Evolutionary conservation across 768 basidiomycete species (phyloP).

Genomic region (Rhizopogon salebrosus): DNA sequence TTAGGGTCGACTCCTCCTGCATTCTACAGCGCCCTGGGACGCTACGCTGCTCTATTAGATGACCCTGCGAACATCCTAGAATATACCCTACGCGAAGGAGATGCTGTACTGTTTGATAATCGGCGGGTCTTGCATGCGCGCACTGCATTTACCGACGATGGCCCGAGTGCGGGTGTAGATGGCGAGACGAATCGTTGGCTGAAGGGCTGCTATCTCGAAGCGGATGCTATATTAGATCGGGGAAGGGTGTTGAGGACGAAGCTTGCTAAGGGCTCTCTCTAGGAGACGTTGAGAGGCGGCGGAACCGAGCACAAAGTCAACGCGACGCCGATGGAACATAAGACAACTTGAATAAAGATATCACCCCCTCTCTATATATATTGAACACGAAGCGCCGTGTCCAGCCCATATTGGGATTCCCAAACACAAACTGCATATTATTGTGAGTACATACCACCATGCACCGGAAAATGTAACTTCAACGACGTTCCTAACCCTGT

Average conservation of each 20-base stretch:
- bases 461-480: no score
- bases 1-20: constrained; percentile 40
- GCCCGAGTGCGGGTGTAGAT: constrained; percentile 20
- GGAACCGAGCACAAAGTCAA: neutral
- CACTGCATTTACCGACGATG: constrained; percentile 56
- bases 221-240: constrained; percentile 57
- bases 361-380: no score
- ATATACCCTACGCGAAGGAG: constrained; percentile 74
- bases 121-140: constrained; percentile 84
- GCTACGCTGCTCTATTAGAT: constrained; percentile 57
- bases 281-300: neutral
- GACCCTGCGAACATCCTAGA: constrained; percentile 45
- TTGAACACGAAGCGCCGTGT: no score
- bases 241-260: constrained; percentile 44
- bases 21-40: constrained; percentile 59
- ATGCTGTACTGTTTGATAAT: constrained; percentile 90
- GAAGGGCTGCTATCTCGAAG: constrained; percentile 82
- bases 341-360: no score
- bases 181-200: constrained; percentile 74
- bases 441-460: no score
- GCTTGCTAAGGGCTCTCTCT: constrained; percentile 1
- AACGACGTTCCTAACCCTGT: no score
- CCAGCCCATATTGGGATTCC: no score
- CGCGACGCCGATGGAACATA: no score
- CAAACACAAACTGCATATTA: no score